Base-by-base conservation (phyloP, 345 rosid species). In the Citrus glauca region DNA sequence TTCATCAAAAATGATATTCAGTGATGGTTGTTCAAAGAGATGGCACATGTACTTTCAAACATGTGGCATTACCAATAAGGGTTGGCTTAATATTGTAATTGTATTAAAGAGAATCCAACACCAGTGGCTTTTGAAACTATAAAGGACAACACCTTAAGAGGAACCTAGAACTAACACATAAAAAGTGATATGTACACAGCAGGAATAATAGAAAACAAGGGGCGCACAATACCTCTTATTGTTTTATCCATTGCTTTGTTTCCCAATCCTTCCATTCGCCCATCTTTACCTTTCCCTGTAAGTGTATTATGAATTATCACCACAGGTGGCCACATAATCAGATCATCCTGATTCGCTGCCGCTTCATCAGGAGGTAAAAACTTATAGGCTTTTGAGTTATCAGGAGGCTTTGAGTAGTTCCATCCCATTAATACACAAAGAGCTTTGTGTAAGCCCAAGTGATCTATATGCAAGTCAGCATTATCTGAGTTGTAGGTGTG, bases 211-310 rank as follows among this genome's bases (percentile, higher is more conserved):
- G 81, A 82, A 80, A 81, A 82, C 64, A 66, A 66, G 82, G 76
- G 78, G 73, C 61, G 7, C 85, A 78, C 76, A 82, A 86, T 97
- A 97, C 99, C 99, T 97, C 93, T 90, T 66, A 94, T 81, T 86
- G 81, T 87, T 91, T 66, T 88, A 90, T 94, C 99, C 98, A 97
- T 93, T 61, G 86, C 89, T 91, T 91, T 94, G 93, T 89, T 94
- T 87, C 98, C 98, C 92, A 87, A 86, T 87, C 99, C 99, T 85
- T 97, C 99, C 89, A 92, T 81, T 79, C 96, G 97, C 57, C 97
- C 94, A 71, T 97, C 99, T 85, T 91, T 94, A 83, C 95, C 89
- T 86, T 91, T 97, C 77, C 98, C 99, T 50, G 97, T 94, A 79
- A 89, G 77, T 40, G 99, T 97, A 82, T 97, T 97, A 82, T 93